Conservation (phyloP, 2,329 filamentous ascomycete genomes). For the Cryphonectria nitschkei region DNA sequence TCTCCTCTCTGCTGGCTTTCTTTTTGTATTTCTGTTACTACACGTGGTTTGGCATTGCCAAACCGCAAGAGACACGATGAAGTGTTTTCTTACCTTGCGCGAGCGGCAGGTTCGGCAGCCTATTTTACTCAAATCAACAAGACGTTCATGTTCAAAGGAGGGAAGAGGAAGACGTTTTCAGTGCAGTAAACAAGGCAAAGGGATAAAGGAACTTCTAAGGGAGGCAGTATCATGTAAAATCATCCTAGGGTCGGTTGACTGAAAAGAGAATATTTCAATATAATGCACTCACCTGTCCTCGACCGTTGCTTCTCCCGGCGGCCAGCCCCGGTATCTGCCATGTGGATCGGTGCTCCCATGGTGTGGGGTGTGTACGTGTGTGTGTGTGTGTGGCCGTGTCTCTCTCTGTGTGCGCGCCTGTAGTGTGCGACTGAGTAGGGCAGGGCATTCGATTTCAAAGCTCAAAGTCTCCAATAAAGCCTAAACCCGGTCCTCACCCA, state of each 20-base stretch:
- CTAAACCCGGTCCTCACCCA: not conserved
- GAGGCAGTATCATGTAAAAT: no score
- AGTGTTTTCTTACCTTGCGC: constrained; percentile 12
- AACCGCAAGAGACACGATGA: not conserved
- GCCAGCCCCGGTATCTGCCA: not conserved
- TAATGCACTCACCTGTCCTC: constrained; percentile 1
- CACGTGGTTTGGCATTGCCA: not conserved
- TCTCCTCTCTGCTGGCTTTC: no score
- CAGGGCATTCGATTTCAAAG: not conserved
- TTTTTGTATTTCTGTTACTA: no score
- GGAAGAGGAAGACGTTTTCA: no score
- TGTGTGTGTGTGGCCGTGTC: not conserved
- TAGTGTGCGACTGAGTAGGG: not conserved
- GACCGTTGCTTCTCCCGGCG: constrained; percentile 11
- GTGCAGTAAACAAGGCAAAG: no score
- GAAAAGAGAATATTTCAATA: not conserved
- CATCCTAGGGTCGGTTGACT: not conserved
- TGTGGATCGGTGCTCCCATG: not conserved
- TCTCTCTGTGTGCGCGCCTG: no score
- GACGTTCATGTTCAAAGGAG: not conserved
- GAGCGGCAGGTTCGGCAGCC: constrained; percentile 16
- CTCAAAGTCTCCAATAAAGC: not conserved
- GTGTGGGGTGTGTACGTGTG: not conserved
- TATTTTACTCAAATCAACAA: not conserved
- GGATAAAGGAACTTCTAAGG: not conserved